These are phyloP conservation scores for Cryptococcus floricola DNA, from an alignment of 1,284 basidiomycete species.

Conservation along the genomic window DNA sequence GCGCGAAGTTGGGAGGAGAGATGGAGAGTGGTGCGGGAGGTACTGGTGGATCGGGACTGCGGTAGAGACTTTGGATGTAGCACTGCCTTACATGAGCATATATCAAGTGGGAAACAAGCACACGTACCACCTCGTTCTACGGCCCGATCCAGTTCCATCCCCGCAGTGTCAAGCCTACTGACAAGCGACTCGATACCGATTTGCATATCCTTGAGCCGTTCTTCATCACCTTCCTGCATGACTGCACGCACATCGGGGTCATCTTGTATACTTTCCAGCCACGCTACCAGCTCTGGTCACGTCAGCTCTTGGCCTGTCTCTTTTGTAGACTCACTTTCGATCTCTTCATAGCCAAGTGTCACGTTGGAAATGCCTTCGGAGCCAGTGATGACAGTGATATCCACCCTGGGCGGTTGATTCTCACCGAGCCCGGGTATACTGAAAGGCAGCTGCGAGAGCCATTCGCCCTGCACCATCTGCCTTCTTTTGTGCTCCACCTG, in stretches of 20 bases:
- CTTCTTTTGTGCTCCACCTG: conserved; percentile 69
- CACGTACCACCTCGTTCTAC: conserved; percentile 70
- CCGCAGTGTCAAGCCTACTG: conserved; percentile 68
- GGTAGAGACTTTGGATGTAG: background rate
- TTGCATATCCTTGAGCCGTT: conserved; percentile 62
- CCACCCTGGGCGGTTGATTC: conserved; percentile 57
- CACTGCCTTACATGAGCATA: conserved; percentile 2
- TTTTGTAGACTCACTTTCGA: conserved; percentile 59
- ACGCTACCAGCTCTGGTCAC: conserved; percentile 56
- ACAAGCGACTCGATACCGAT: conserved; percentile 63
- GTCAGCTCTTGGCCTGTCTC: conserved; percentile 10
- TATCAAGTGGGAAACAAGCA: background rate
- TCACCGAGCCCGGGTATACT: conserved; percentile 52
- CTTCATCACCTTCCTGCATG: conserved; percentile 22
- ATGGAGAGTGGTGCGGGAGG: conserved; percentile 6
- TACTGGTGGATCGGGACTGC: conserved; percentile 9
- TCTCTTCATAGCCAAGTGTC: conserved; percentile 64
- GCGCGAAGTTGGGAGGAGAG: conserved; percentile 11
- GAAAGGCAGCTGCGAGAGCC: conserved; percentile 75
- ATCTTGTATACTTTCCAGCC: conserved; percentile 56
- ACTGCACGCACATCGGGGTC: conserved; percentile 31
- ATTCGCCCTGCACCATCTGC: conserved; percentile 70
- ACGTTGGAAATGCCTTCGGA: conserved; percentile 24
- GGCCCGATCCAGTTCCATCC: conserved; percentile 71
- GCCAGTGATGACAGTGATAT: conserved; percentile 64